Base-by-base conservation (phyloP, 345 rosid species). In the Gossypium arboreum region DNA sequence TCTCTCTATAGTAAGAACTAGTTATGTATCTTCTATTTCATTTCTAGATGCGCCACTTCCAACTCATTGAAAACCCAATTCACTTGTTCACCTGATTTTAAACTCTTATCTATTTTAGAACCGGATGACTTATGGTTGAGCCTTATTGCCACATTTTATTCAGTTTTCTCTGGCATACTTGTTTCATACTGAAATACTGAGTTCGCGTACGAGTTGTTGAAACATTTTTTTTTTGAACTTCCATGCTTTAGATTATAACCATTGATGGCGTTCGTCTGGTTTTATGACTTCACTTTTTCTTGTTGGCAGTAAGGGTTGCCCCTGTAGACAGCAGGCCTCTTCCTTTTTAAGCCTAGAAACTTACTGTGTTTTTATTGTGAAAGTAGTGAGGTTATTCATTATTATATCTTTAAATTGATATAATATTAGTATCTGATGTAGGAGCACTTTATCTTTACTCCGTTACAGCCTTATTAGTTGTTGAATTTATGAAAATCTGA, bases 401-500 rank as follows among this genome's bases (percentile, higher is more conserved):
- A 3, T 47, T 25, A 8, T 15, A 50, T 50, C 41, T 50, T 68
- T 51, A 15, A 25, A 65, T 43, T 66, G 39, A 2, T 12, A 11
- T 24, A 25, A 24, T 20, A 16, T 51, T 51, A 18, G 18, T 12
- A 55, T 72, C 27, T 4, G 13, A 10, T 57, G 52, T 25, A 41
- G 63, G 43, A 72, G 44, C 41, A 44, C 75, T 58, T 72, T 43
- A 58, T 41, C 39, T 58, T 43, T 58, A 9, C 39, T 41, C n/a
- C 2, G 55, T 58, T 13, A 58, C 59, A 71, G 48, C 18, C 66
- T 76, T 59, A 20, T 73, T 61, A 10, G 62, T 68, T 56, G 43
- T 79, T 76, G 39, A 72, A 50, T 12, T 29, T 50, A 25, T 48
- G 41, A 17, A 57, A 57, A 12, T 70, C 64, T 20, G 47, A 73